These are phyloP conservation scores for Petunia hybrid DNA, from an alignment of 305 asterid genomes.

Conservation along the genomic window DNA sequence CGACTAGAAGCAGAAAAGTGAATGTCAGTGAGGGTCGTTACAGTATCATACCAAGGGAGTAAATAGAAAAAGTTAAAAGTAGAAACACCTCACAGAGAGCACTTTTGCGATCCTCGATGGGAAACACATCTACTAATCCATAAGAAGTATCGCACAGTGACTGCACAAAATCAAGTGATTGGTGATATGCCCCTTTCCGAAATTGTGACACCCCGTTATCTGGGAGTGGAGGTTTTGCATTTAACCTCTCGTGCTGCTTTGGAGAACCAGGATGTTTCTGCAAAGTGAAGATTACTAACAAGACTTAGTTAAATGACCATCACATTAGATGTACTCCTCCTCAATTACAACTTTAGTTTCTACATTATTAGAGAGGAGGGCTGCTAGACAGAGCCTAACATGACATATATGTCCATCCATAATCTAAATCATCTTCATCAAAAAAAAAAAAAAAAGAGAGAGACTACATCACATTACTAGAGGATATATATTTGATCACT, in stretches of 20 bases:
- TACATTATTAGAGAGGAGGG: background rate
- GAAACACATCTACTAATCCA: constrained; percentile 96
- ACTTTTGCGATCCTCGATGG: constrained; percentile 89
- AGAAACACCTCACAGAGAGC: constrained; percentile 89
- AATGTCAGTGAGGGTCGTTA: constrained; percentile 43
- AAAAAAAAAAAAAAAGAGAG: background rate
- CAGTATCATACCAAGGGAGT: constrained; percentile 26
- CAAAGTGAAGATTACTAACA: constrained; percentile 44
- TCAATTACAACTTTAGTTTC: constrained; percentile 7
- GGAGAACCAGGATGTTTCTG: constrained; percentile 89
- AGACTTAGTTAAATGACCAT: constrained; percentile 31
- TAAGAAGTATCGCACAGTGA: constrained; percentile 92
- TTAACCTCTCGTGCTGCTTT: constrained; percentile 67
- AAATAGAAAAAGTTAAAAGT: constrained; percentile 35
- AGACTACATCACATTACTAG: constrained; percentile 26
- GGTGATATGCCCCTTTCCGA: constrained; percentile 95
- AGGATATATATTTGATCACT: no score
- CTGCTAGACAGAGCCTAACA: background rate
- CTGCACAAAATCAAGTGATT: constrained; percentile 95
- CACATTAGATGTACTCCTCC: constrained; percentile 5
- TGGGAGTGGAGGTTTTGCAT: constrained; percentile 94
- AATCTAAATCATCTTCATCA: background rate
- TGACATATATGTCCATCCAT: constrained; percentile 13
- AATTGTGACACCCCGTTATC: constrained; percentile 72
- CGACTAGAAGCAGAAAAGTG: constrained; percentile 66